These are phyloP conservation scores for Tephrocybe sp. DNA, from an alignment of 768 basidiomycete species.

Conservation along the genomic window DNA sequence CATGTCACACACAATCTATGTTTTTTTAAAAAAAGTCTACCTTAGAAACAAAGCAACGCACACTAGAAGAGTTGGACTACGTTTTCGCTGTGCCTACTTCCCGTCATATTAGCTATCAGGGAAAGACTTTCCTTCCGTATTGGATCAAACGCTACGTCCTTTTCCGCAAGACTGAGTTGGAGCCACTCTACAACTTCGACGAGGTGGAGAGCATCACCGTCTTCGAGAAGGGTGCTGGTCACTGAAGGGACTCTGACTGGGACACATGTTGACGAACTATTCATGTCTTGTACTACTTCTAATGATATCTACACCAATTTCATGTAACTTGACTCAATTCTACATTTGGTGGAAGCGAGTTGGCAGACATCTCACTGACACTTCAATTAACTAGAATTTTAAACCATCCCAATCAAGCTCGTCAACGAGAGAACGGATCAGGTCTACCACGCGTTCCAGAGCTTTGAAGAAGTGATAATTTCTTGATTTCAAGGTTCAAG, in stretches of 20 bases:
- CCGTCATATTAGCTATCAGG: slow-evolving; percentile 42
- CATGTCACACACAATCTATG: neutral
- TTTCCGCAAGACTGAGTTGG: slow-evolving; percentile 32
- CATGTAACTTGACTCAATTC: too few relatives aligned
- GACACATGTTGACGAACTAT: neutral
- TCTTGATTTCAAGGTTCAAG: too few relatives aligned
- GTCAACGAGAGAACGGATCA: too few relatives aligned
- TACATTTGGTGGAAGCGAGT: too few relatives aligned
- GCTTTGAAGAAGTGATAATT: too few relatives aligned
- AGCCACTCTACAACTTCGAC: slow-evolving; percentile 51
- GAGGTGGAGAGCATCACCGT: slow-evolving; percentile 43
- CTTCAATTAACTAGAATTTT: too few relatives aligned
- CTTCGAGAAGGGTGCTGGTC: slow-evolving; percentile 39
- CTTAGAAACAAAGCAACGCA: slow-evolving; percentile 50
- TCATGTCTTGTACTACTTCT: neutral
- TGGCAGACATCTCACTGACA: too few relatives aligned
- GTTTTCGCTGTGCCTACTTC: slow-evolving; percentile 50
- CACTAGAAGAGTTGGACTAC: slow-evolving; percentile 48
- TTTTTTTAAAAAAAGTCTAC: neutral
- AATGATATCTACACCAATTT: too few relatives aligned
- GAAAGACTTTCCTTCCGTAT: slow-evolving; percentile 44
- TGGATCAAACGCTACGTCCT: slow-evolving; percentile 47
- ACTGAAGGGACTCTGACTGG: slow-evolving; percentile 12
- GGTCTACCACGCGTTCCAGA: too few relatives aligned
- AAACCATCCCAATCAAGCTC: too few relatives aligned